Base-by-base conservation (phyloP, 768 basidiomycete genomes). In the Peribolospora baueri region DNA sequence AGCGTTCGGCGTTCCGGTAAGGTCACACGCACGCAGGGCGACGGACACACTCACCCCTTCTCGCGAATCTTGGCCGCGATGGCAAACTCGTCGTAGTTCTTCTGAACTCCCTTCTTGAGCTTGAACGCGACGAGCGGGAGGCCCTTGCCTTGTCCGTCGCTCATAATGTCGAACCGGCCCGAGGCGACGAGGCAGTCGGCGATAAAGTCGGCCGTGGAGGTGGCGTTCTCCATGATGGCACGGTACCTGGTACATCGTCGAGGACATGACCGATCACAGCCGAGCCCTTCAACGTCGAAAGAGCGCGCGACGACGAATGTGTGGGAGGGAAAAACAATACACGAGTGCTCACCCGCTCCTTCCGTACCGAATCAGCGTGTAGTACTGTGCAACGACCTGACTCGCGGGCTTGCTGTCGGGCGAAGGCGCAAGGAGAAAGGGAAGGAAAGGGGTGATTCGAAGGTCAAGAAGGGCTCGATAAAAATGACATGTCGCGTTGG, bases 121-220 rank as follows among this genome's bases (percentile, higher is more conserved):
- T 54, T 50, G 61, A 61, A 67, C 5, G 66, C 66, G 39, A 67
- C 66, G 40, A 67, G 61, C 3, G 66, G 66, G 13, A 67, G 56
- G 10, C 65, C 65, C 36, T 56, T 46, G 3, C 63, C 61, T 25
- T 48, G 40, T 5, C 39, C 57, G 11, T 65, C 59, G 51, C 58
- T 59, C 46, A 66, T 55, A 13, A 67, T 53, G 40, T 61, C 57
- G 54, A 67, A 67, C 41, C 58, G 55, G 14, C 64, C 64, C 42
- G 46, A 53, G 6, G 48, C n/a, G 11, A 57, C 56, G 50, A 67
- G 42, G 38, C 56, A 43, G 6, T 61, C 51, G 1, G 62, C 61
- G 38, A 66, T 56, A 51, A 59, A 61, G 54, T 64, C 65, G 4
- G 65, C 59, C 5, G 58, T 66, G 7, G 39, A 45, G 14, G 60